Evolutionary conservation across 2,329 filamentous ascomycete species (phyloP).

Genomic region (Verticillium nonalfalfae): DNA sequence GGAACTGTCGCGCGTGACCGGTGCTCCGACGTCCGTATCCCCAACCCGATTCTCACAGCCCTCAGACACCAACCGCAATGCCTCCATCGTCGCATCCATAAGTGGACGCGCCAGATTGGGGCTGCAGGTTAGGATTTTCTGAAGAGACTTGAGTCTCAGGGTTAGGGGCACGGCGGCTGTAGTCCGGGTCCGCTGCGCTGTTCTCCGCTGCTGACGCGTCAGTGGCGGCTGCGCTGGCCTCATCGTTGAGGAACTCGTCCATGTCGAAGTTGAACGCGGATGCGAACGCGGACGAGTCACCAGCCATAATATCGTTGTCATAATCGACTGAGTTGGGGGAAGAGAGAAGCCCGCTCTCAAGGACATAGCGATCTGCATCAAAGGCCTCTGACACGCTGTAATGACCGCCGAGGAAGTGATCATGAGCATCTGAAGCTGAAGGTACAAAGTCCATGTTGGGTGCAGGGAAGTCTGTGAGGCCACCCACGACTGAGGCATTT

Average conservation of each 20-base stretch:
- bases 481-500: constrained; percentile 42
- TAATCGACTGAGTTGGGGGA: constrained; percentile 59
- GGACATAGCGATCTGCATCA: constrained; percentile 69
- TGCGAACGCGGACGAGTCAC: constrained; percentile 45
- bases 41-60: constrained; percentile 40
- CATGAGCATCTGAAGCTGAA: constrained; percentile 54
- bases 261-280: constrained; percentile 40
- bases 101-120: constrained; percentile 68
- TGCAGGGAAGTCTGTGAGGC: constrained; percentile 34
- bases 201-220: constrained; percentile 39
- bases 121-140: constrained; percentile 66
- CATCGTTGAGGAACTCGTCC: constrained; percentile 50
- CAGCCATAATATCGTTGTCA: constrained; percentile 62
- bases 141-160: constrained; percentile 55
- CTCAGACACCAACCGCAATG: constrained; percentile 66
- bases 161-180: constrained; percentile 48
- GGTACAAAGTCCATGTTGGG: constrained; percentile 35
- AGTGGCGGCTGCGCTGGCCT: constrained; percentile 36
- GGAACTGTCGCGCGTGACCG: constrained; percentile 29
- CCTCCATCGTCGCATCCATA: constrained; percentile 67
- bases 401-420: constrained; percentile 63
- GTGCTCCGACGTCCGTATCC: constrained; percentile 22
- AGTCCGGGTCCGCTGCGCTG: constrained; percentile 43
- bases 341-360: constrained; percentile 73
- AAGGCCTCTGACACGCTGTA: constrained; percentile 61